Percentiles rank a stretch among this genome's conserved stretches.
Conservation (phyloP, 139 green algal species). For the Picocystis salinarum region DNA sequence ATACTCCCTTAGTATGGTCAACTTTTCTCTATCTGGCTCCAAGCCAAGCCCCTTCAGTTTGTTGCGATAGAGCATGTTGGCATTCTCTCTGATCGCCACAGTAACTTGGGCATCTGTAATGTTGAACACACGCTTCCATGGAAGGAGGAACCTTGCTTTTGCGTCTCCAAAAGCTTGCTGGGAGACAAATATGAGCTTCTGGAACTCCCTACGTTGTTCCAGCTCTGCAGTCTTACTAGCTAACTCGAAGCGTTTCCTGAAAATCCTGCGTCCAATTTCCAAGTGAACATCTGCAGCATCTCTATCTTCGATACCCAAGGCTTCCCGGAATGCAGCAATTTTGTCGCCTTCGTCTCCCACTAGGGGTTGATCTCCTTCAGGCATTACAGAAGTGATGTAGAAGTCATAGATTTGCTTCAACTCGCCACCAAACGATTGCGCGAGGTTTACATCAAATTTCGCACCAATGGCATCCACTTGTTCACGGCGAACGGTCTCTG, state of each 20-base stretch:
- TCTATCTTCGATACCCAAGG: constrained; percentile 66
- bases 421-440: constrained; percentile 24
- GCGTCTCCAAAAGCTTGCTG: constrained; percentile 25
- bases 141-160: constrained; percentile 76
- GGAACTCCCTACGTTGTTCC: constrained; percentile 63
- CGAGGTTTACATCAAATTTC: constrained; percentile 48
- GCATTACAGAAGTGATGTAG: constrained; percentile 69
- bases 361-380: constrained; percentile 48
- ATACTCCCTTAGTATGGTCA: constrained; percentile 32
- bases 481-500: constrained; percentile 4
- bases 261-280: constrained; percentile 62
- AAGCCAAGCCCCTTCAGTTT: constrained; percentile 48
- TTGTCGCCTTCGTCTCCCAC: constrained; percentile 40
- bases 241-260: constrained; percentile 43
- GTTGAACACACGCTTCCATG: constrained; percentile 77
- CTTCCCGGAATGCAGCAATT: constrained; percentile 53
- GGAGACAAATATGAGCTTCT: constrained; percentile 92
- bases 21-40: constrained; percentile 24
- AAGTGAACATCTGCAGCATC: constrained; percentile 83
- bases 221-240: constrained; percentile 24
- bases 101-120: constrained; percentile 55
- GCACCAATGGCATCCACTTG: constrained; percentile 32
- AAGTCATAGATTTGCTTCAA: constrained; percentile 58
- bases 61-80: constrained; percentile 48
- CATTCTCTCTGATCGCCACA: constrained; percentile 21